These are phyloP conservation scores for Tolypocladium nubicola DNA, from an alignment of 2,329 filamentous ascomycete genomes.

Conservation along the genomic window DNA sequence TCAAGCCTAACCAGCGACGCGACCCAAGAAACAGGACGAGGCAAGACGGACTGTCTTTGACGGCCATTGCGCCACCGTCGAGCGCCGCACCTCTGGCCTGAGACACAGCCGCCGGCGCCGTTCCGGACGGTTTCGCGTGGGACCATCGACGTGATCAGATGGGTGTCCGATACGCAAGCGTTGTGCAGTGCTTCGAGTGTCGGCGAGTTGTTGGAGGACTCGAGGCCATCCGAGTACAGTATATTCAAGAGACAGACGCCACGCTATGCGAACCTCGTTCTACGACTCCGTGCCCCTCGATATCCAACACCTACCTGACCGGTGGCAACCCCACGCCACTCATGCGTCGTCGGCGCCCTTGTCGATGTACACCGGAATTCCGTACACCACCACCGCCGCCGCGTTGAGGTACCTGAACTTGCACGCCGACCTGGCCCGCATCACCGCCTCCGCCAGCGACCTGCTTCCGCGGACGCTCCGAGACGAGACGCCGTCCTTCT, in stretches of 20 bases:
- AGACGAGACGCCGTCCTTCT: neutral
- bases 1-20: neutral
- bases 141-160: too few species aligned
- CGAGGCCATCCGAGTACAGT: neutral
- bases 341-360: conserved; percentile 12
- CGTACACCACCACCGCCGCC: conserved; percentile 88
- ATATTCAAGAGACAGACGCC: neutral
- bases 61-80: neutral
- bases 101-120: neutral
- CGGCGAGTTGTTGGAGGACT: neutral
- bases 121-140: too few species aligned
- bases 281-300: neutral
- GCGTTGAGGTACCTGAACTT: conserved; percentile 86
- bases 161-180: neutral
- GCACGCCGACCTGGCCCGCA: conserved; percentile 65
- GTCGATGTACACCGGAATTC: conserved; percentile 76
- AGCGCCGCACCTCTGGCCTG: neutral
- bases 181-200: neutral
- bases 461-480: conserved; percentile 1
- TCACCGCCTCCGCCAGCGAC: conserved; percentile 73
- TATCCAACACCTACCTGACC: neutral
- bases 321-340: neutral
- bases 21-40: neutral
- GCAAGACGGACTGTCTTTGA: neutral
- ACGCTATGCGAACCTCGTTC: neutral